Evolutionary conservation across 2,329 filamentous ascomycete species (phyloP).

Genomic region (Coniochaeta ligniaria): DNA sequence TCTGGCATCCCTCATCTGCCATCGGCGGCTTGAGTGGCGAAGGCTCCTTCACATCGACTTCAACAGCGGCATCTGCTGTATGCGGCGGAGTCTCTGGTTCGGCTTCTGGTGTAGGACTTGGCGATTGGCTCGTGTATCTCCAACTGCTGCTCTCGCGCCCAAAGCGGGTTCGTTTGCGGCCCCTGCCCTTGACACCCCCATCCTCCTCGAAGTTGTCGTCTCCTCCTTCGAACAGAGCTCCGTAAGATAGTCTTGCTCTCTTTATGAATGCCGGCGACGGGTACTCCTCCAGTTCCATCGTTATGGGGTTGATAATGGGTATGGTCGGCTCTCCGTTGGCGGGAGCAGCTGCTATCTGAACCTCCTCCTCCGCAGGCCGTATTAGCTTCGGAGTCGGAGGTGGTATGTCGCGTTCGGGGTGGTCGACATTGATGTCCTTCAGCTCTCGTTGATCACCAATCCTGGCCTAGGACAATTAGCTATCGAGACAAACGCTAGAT

Average conservation of each 20-base stretch:
- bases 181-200: conserved; percentile 49
- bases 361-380: neutral
- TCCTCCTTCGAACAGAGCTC: conserved; percentile 55
- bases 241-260: conserved; percentile 61
- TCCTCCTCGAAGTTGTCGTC: conserved; percentile 68
- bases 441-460: neutral
- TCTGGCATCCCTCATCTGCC: conserved; percentile 24
- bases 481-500: neutral
- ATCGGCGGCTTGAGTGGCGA: conserved; percentile 14
- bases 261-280: conserved; percentile 76
- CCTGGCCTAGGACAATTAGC: neutral
- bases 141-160: conserved; percentile 61
- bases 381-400: neutral
- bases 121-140: conserved; percentile 66
- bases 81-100: conserved; percentile 19
- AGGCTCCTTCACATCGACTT: conserved; percentile 4
- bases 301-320: neutral
- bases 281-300: conserved; percentile 46
- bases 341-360: neutral
- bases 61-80: conserved; percentile 13
- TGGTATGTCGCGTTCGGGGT: neutral
- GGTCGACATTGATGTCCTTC: neutral
- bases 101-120: conserved; percentile 52
- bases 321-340: neutral
- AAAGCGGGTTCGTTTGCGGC: conserved; percentile 65